A percentile compares a stretch with the other conserved stretches of the same genome.
Conservation (phyloP, 345 rosid species). For the Cochlearia excelsa region DNA sequence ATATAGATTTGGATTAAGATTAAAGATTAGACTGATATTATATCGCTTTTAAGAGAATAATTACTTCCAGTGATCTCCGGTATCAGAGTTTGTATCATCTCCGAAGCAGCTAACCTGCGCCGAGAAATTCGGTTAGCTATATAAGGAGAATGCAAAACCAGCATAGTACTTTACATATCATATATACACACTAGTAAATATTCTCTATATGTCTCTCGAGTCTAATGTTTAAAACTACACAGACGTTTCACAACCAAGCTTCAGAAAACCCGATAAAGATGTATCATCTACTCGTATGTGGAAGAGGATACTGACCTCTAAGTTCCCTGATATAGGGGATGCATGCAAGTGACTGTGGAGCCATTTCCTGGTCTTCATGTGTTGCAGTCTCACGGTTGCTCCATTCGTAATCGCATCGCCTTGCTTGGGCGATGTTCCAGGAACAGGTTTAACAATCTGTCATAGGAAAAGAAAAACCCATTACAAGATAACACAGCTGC, state of each 20-base stretch:
- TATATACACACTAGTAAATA: neutral
- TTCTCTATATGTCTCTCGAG: neutral
- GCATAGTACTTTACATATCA: neutral
- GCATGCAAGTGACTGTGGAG: slow-evolving; percentile 93
- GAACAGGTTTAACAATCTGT: slow-evolving; percentile 76
- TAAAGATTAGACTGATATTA: neutral
- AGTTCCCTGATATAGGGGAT: slow-evolving; percentile 92
- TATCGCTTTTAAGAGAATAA: slow-evolving; percentile 19
- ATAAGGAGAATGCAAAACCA: neutral
- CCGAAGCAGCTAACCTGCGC: slow-evolving; percentile 95
- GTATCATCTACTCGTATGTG: neutral
- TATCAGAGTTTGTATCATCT: slow-evolving; percentile 83
- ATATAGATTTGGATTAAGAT: slow-evolving; percentile 13
- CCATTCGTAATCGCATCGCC: slow-evolving; percentile 72
- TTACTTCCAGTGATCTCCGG: slow-evolving; percentile 98
- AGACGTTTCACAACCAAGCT: slow-evolving; percentile 1
- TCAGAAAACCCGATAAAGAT: neutral
- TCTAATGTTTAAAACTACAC: neutral
- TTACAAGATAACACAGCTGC: neutral
- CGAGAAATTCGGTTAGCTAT: slow-evolving; percentile 4
- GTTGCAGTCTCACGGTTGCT: slow-evolving; percentile 74
- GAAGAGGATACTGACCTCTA: slow-evolving; percentile 60
- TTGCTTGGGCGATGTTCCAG: slow-evolving; percentile 61
- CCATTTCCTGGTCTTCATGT: slow-evolving; percentile 94
- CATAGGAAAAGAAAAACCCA: neutral